Evolutionary conservation across 2,329 filamentous ascomycete species (phyloP), one percentile per base, ranked within the genome.

Genomic region (Diaporthe aspalathi): DNA sequence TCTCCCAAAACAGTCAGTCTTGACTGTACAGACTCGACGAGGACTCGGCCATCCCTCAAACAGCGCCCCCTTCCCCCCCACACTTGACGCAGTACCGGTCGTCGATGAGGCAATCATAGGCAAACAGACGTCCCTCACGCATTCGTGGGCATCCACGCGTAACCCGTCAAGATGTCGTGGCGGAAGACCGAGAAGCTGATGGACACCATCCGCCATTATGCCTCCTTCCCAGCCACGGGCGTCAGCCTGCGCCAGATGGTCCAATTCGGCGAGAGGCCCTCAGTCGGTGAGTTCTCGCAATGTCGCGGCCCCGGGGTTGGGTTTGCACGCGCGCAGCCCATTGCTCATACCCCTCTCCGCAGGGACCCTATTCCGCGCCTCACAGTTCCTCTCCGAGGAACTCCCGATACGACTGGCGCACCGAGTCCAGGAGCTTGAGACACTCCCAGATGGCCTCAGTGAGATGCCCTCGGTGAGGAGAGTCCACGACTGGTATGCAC

Each of bases 191-290:
- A 95, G 83, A 89, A 90, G 85, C 84, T 98, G 91, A 96, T 97
- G 94, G 93, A 96, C 78, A 97, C 93, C 86, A 98, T 98, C 91
- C 91, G 92, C 83, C 94, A 98, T 85, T 98, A 98, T 89, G 94
- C 94, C 82, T 94, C 91, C 83, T 99, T 98, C 83, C 96, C 96
- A 75, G 96, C 96, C 73, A 99, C 96, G 17, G 96, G 96, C 78
- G 93, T 97, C 78, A 98, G 95, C 81, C 88, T 99, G 83, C 90
- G 96, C 81, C 96, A 99, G 88, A 99, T 99, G 96, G 95, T 98
- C 72, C 95, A 98, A 83, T 98, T 98, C 82, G 95, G 95, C 80
- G 94, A 97, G 85, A 93, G 91, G 81, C 95, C 95, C 67, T 98
- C 95, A 20, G 93, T 91, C 77, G 94, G 94, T 96, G 86, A 78